These are phyloP conservation scores for Otatea glauca DNA, from an alignment of 176 grass and related monocot genomes.

Conservation along the genomic window DNA sequence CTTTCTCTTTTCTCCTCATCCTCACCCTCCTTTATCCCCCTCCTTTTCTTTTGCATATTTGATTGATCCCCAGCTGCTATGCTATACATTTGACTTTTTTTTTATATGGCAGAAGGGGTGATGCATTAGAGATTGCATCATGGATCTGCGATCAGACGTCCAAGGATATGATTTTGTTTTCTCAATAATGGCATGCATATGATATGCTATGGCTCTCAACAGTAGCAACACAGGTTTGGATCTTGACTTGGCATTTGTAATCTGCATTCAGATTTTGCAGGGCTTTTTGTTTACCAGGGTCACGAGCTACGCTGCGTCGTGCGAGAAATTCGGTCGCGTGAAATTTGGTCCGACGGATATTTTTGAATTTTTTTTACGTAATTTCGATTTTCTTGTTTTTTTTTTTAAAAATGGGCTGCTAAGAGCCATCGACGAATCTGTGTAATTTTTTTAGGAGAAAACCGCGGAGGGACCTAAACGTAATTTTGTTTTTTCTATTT, in stretches of 20 bases:
- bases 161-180: slow-evolving; percentile 15
- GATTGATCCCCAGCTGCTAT: slow-evolving; percentile 10
- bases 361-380: no score
- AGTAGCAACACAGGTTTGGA: not conserved
- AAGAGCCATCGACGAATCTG: no score
- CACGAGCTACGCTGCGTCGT: no score
- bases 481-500: no score
- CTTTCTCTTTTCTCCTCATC: slow-evolving; percentile 22
- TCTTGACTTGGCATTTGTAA: slow-evolving; percentile 38
- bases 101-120: slow-evolving; percentile 1
- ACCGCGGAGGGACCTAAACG: no score
- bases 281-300: not conserved
- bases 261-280: slow-evolving; percentile 31
- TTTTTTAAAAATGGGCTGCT: no score
- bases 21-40: slow-evolving; percentile 16
- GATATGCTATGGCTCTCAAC: slow-evolving; percentile 7
- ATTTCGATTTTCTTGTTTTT: no score
- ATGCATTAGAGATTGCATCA: slow-evolving; percentile 18
- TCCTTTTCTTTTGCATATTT: slow-evolving; percentile 23
- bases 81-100: slow-evolving; percentile 13
- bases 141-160: slow-evolving; percentile 30
- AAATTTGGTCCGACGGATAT: no score
- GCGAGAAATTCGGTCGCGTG: no score
- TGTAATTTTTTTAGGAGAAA: no score
- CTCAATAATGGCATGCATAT: slow-evolving; percentile 28